Evolutionary conservation across 345 rosid species (phyloP).

Genomic region (Hibiscus mutabilis): DNA sequence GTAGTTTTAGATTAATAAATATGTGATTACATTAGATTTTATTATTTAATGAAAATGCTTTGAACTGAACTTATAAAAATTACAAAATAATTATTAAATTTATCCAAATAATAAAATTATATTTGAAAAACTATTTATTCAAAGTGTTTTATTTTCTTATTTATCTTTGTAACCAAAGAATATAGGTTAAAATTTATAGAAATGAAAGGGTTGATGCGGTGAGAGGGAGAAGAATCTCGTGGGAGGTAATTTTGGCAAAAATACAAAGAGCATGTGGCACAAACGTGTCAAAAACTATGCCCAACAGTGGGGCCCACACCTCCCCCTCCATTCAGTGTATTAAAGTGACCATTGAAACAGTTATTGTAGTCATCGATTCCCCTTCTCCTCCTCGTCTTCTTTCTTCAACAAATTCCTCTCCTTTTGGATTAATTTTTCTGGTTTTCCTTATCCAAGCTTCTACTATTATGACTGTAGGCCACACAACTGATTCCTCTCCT

Average conservation of each 20-base stretch:
- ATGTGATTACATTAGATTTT: conserved; percentile 9
- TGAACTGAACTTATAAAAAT: neutral
- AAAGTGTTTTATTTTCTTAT: no score
- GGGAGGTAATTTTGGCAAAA: conserved; percentile 7
- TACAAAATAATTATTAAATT: no score
- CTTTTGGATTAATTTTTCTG: neutral
- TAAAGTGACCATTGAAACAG: conserved; percentile 16
- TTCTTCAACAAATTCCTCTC: neutral
- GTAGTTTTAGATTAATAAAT: conserved; percentile 3
- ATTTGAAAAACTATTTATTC: no score
- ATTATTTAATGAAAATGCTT: neutral
- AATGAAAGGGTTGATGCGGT: no score
- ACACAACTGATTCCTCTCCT: neutral
- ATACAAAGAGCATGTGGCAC: no score
- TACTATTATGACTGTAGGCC: neutral
- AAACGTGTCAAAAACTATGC: conserved; percentile 19
- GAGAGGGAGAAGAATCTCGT: no score
- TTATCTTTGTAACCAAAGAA: no score
- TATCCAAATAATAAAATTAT: no score
- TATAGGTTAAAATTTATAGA: no score
- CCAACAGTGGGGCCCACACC: conserved; percentile 3
- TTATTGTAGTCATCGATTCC: neutral
- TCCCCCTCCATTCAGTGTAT: neutral
- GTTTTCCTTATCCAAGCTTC: neutral
- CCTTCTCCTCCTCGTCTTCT: neutral